A percentile compares a stretch with the other conserved stretches of the same genome.
These are phyloP conservation scores for Metrosideros polymorpha DNA, from an alignment of 441 rosid species.

Conservation along the genomic window DNA sequence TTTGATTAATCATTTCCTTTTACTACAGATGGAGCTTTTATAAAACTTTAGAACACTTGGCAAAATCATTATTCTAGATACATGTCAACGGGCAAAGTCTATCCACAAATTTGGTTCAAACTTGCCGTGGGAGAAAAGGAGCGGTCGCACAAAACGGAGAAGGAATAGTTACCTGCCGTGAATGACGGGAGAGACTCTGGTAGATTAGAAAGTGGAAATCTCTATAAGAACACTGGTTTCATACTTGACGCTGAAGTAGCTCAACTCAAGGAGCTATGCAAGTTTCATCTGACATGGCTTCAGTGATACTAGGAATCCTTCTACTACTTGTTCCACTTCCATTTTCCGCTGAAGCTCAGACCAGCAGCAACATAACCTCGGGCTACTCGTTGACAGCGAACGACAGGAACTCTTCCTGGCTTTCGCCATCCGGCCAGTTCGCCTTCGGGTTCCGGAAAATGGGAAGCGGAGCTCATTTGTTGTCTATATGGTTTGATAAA, in stretches of 20 bases:
- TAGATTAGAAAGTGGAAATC: too few species aligned
- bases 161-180: background rate
- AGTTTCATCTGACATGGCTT: background rate
- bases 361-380: background rate
- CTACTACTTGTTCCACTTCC: background rate
- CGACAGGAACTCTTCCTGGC: background rate
- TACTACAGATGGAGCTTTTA: too few species aligned
- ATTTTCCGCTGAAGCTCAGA: background rate
- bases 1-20: too few species aligned
- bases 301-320: background rate
- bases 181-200: background rate
- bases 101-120: background rate
- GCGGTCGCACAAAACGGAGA: background rate
- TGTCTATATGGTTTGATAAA: constrained; percentile 20
- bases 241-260: too few species aligned
- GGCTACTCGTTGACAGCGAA: too few species aligned
- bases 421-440: background rate
- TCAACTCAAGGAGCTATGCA: too few species aligned
- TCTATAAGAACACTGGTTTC: background rate
- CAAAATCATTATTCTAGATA: too few species aligned
- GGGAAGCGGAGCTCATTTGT: background rate
- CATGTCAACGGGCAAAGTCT: background rate
- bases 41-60: too few species aligned
- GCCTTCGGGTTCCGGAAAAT: background rate
- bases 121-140: fast-evolving